Conservation (phyloP, 495 filamentous ascomycete genomes). For the Eremomyces bilateralis region DNA sequence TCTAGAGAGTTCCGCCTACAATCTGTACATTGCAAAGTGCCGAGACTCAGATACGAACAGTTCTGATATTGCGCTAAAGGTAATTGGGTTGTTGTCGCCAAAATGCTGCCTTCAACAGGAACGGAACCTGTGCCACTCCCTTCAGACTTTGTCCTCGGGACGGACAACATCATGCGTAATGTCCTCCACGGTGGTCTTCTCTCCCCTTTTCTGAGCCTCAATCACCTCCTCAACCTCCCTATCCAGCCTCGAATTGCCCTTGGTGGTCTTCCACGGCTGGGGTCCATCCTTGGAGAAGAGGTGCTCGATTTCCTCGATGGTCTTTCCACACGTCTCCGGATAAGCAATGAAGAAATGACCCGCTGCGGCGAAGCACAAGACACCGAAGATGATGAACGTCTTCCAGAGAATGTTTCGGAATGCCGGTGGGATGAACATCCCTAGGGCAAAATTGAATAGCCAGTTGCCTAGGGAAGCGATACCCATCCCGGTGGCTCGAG, state of each 20-base stretch:
- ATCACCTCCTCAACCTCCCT: constrained; percentile 10
- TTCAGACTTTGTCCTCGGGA: no score
- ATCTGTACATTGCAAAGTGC: no score
- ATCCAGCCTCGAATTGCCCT: constrained; percentile 22
- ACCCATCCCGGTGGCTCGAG: constrained; percentile 48
- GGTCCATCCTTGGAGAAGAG: constrained; percentile 35
- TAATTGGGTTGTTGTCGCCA: no score
- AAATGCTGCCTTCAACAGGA: no score
- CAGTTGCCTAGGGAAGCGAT: constrained; percentile 48
- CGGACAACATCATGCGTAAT: no score
- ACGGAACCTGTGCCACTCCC: no score
- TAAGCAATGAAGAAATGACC: constrained; percentile 45
- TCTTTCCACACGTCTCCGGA: constrained; percentile 48
- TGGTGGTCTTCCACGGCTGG: constrained; percentile 36
- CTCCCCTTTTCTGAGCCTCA: constrained; percentile 7
- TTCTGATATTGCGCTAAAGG: no score
- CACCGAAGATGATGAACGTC: constrained; percentile 54
- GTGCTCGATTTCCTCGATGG: constrained; percentile 46
- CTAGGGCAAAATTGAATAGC: constrained; percentile 58
- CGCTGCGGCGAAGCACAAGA: constrained; percentile 40
- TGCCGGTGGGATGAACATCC: constrained; percentile 45
- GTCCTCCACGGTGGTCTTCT: constrained; percentile 3
- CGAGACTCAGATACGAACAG: no score
- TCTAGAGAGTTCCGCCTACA: no score
- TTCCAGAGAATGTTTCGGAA: constrained; percentile 55